A percentile compares a stretch with the other conserved stretches of the same genome.
These are phyloP conservation scores for Dysphania ambrosioides DNA, from an alignment of 148 eudicot species.

Conservation along the genomic window DNA sequence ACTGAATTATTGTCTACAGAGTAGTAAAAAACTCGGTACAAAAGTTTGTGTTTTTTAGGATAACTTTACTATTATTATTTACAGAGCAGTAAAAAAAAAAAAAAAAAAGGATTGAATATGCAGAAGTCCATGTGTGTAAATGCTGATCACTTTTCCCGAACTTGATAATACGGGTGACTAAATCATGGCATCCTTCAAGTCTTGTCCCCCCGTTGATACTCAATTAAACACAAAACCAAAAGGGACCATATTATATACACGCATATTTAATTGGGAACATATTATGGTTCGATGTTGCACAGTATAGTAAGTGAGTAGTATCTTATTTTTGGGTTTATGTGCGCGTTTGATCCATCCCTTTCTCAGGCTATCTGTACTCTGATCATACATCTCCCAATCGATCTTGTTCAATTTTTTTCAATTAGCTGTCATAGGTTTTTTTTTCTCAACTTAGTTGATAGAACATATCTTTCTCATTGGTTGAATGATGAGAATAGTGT, in stretches of 20 bases:
- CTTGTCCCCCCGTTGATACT: slow-evolving; percentile 1
- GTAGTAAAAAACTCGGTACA: too few relatives aligned
- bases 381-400: not conserved
- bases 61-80: too few relatives aligned
- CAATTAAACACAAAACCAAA: slow-evolving; percentile 6
- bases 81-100: too few relatives aligned
- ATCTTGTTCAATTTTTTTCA: not conserved
- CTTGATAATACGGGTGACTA: slow-evolving; percentile 1
- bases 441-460: not conserved
- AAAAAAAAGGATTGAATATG: not conserved
- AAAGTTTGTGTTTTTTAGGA: too few relatives aligned
- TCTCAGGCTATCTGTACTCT: slow-evolving; percentile 19
- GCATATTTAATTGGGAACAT: not conserved
- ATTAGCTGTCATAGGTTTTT: not conserved
- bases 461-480: not conserved
- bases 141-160: not conserved
- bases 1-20: too few relatives aligned
- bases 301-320: not conserved
- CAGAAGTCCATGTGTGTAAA: slow-evolving; percentile 6
- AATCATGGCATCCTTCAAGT: slow-evolving; percentile 7
- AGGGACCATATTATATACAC: not conserved
- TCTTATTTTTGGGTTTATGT: slow-evolving; percentile 14
- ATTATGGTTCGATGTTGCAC: not conserved
- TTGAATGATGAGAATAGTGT: not conserved
- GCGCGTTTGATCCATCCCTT: slow-evolving; percentile 7